Conservation (phyloP, 352 stramenopile species). For the Pythium diclinum region DNA sequence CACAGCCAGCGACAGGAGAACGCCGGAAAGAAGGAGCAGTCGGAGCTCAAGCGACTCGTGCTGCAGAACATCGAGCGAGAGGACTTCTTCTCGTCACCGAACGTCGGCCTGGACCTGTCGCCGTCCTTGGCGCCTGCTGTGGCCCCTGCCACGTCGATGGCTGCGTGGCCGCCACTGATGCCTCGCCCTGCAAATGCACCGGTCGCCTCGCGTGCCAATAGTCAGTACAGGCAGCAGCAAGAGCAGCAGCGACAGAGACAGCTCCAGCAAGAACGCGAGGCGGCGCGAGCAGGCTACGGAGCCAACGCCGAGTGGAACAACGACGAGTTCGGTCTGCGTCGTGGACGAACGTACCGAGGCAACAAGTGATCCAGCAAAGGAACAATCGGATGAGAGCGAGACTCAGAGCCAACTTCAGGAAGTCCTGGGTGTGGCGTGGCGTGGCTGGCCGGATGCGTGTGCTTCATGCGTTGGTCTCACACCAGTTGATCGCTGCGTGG, state of each 20-base stretch:
- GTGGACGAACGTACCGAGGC: slow-evolving; percentile 63
- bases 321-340: slow-evolving; percentile 73
- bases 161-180: slow-evolving; percentile 11
- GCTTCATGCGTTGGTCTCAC: background rate
- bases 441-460: background rate
- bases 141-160: slow-evolving; percentile 13
- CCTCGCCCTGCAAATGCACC: slow-evolving; percentile 1
- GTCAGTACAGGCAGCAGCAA: slow-evolving; percentile 18
- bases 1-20: slow-evolving; percentile 87
- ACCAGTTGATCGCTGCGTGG: too few species aligned
- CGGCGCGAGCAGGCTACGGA: slow-evolving; percentile 52
- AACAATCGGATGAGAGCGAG: background rate
- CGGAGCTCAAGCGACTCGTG: slow-evolving; percentile 85
- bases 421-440: background rate
- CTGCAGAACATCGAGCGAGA: slow-evolving; percentile 85
- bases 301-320: slow-evolving; percentile 81
- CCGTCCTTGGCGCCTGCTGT: slow-evolving; percentile 22
- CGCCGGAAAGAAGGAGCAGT: slow-evolving; percentile 81
- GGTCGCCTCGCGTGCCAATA: background rate
- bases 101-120: slow-evolving; percentile 4
- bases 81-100: slow-evolving; percentile 51
- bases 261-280: slow-evolving; percentile 25
- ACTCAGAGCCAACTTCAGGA: background rate
- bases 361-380: slow-evolving; percentile 39
- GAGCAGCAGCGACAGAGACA: slow-evolving; percentile 24